Conservation (phyloP, 352 stramenopile genomes). For the Phytophthora sp. region DNA sequence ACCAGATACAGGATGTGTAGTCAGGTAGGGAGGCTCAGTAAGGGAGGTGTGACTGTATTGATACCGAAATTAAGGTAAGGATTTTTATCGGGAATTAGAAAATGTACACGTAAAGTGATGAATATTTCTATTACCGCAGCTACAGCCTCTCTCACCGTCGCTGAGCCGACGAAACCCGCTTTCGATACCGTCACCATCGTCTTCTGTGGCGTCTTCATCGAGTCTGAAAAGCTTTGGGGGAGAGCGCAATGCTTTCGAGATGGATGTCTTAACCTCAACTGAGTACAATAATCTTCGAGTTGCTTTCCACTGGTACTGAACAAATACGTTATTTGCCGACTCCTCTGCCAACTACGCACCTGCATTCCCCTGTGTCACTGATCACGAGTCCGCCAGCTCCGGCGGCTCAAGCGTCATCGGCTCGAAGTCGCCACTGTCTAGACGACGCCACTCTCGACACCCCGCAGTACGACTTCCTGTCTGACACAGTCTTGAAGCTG, state of each 20-base stretch:
- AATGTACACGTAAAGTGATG: too few relatives aligned
- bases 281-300: constrained; percentile 19
- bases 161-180: constrained; percentile 15
- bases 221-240: constrained; percentile 22
- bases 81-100: too few relatives aligned
- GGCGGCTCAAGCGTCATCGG: constrained; percentile 4
- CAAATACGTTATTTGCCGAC: constrained; percentile 24
- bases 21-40: too few relatives aligned
- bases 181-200: constrained; percentile 22
- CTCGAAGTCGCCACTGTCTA: constrained; percentile 16
- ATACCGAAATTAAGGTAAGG: too few relatives aligned
- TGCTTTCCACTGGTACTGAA: constrained; percentile 36
- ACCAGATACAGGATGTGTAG: too few relatives aligned
- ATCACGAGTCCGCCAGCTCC: constrained; percentile 21
- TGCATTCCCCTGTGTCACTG: constrained; percentile 35
- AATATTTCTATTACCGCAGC: too few relatives aligned
- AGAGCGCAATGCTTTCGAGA: constrained; percentile 18
- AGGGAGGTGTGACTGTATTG: too few relatives aligned
- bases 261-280: not conserved
- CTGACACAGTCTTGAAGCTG: constrained; percentile 27
- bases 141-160: constrained; percentile 33
- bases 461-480: constrained; percentile 26
- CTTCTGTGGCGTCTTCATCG: constrained; percentile 26
- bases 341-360: constrained; percentile 19
- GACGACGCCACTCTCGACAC: constrained; percentile 5